phyloP scores from a whole-genome alignment of 257 asterid genomes.

The Salvia splendens region DNA sequence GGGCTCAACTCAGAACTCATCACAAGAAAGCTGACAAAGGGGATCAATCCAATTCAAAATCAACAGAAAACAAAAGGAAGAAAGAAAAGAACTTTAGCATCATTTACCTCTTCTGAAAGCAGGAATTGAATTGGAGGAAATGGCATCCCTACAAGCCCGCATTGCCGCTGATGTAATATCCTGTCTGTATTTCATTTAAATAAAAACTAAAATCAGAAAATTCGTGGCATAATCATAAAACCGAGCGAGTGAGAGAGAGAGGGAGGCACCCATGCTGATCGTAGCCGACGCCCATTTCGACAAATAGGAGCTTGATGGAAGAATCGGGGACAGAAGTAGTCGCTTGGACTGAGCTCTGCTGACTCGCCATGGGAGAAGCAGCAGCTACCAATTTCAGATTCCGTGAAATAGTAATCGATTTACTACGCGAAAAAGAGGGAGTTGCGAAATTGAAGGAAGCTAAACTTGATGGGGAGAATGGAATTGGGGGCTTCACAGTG shows the following conservation, averaged over 20 bases:
- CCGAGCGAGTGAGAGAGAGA: not conserved
- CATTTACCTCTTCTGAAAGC: constrained; percentile 85
- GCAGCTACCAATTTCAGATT: constrained; percentile 25
- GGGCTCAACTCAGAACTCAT: not conserved
- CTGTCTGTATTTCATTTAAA: constrained; percentile 48
- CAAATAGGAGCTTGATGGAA: constrained; percentile 81
- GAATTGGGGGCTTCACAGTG: constrained; percentile 24
- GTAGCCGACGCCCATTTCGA: constrained; percentile 98
- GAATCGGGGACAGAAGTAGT: constrained; percentile 56
- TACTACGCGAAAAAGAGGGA: constrained; percentile 6
- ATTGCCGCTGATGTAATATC: constrained; percentile 87
- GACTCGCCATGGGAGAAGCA: constrained; percentile 50
- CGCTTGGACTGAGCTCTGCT: constrained; percentile 34
- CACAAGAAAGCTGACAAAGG: constrained; percentile 2
- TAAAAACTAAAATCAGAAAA: not conserved
- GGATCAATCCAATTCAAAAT: not conserved
- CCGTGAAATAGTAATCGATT: constrained; percentile 26
- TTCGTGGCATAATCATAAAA: not conserved
- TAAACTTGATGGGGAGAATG: constrained; percentile 18
- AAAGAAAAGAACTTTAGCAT: not conserved
- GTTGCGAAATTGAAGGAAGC: constrained; percentile 18
- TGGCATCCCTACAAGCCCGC: constrained; percentile 93
- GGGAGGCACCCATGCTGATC: constrained; percentile 87
- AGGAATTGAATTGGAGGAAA: constrained; percentile 89
- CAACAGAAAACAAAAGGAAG: not conserved